These are phyloP conservation scores for Prosopis cineraria DNA, from an alignment of 306 rosid species.

Conservation along the genomic window DNA sequence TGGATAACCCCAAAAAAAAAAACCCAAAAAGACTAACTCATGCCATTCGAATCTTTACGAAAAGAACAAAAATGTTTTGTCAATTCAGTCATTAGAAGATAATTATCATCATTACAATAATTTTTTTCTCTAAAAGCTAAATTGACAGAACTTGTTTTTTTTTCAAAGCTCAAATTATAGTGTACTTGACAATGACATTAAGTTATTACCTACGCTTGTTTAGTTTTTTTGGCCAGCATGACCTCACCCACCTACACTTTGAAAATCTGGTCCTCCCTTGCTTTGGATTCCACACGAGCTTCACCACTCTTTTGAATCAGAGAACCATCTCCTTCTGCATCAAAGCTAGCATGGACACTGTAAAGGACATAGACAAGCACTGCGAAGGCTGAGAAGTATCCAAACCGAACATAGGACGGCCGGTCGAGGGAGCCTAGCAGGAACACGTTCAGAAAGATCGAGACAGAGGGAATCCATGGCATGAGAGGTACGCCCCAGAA, in stretches of 20 bases:
- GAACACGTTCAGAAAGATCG: constrained; percentile 80
- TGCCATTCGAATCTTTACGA: neutral
- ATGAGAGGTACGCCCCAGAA: constrained; percentile 95
- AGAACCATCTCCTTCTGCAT: constrained; percentile 65
- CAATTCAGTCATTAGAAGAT: neutral
- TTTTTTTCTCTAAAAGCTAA: neutral
- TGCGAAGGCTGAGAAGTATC: constrained; percentile 59
- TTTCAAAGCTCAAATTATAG: neutral
- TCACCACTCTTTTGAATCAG: constrained; percentile 58
- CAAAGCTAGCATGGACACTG: constrained; percentile 89
- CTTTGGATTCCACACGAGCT: constrained; percentile 43
- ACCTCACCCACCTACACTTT: constrained; percentile 54
- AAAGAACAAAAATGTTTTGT: neutral
- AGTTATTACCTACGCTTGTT: constrained; percentile 44
- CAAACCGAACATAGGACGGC: constrained; percentile 77
- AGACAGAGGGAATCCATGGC: constrained; percentile 92
- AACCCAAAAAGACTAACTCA: neutral
- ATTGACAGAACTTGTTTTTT: neutral
- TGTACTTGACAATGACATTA: neutral
- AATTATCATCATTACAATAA: neutral
- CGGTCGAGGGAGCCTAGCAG: constrained; percentile 73
- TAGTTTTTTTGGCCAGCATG: neutral
- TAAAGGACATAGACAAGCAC: constrained; percentile 77
- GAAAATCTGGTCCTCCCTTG: constrained; percentile 41
- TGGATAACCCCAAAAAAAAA: neutral